Conservation (phyloP, 1,284 basidiomycete species). For the Microbotryum intermedium region DNA sequence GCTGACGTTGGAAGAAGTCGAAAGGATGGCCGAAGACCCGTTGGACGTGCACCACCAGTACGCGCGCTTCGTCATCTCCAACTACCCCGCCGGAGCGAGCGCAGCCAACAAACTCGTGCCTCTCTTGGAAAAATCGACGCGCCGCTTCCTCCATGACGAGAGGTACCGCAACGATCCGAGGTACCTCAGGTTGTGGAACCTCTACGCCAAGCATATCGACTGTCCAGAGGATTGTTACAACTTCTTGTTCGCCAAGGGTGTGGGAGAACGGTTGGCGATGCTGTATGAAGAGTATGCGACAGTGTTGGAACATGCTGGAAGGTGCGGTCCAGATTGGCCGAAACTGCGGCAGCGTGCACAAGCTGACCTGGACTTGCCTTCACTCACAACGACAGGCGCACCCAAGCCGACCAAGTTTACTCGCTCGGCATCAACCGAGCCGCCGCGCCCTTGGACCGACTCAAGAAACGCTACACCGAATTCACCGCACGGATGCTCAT, state of each 20-base stretch:
- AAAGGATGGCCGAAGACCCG: slow-evolving; percentile 40
- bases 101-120: slow-evolving; percentile 54
- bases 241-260: slow-evolving; percentile 64
- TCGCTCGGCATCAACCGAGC: slow-evolving; percentile 71
- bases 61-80: slow-evolving; percentile 28
- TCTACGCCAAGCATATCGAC: slow-evolving; percentile 55
- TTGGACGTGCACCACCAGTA: slow-evolving; percentile 42
- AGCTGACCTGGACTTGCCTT: not conserved
- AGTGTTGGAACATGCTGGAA: slow-evolving; percentile 59
- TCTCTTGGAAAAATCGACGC: slow-evolving; percentile 62
- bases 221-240: slow-evolving; percentile 60
- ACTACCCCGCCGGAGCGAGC: slow-evolving; percentile 46
- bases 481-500: slow-evolving; percentile 64
- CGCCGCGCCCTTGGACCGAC: slow-evolving; percentile 70
- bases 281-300: slow-evolving; percentile 81
- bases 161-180: slow-evolving; percentile 76
- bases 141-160: slow-evolving; percentile 67
- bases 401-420: slow-evolving; percentile 76
- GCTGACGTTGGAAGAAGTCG: slow-evolving; percentile 14
- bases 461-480: slow-evolving; percentile 73
- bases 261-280: slow-evolving; percentile 65
- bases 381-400: slow-evolving; percentile 44
- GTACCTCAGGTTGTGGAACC: slow-evolving; percentile 80
- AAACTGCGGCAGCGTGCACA: not conserved
- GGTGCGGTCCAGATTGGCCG: slow-evolving; percentile 46